Evolutionary conservation across 176 grass and related monocot genomes (phyloP).

Genomic region (Oropetium thomaeum): DNA sequence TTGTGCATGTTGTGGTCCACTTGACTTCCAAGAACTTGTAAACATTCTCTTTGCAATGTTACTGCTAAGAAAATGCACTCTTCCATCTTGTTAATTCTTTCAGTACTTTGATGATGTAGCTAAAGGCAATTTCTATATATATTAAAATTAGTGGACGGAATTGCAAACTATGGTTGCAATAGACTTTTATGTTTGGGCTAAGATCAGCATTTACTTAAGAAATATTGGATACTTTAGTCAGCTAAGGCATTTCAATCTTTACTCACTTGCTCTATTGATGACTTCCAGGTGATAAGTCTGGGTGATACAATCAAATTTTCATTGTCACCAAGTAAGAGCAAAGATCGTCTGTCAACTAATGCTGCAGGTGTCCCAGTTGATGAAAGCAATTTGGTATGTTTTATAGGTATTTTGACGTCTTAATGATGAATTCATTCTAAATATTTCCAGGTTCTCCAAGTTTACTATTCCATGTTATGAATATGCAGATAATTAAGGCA

Average conservation of each 20-base stretch:
- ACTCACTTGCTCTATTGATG: neutral
- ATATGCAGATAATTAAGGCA: slow-evolving; percentile 85
- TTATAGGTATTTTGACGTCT: neutral
- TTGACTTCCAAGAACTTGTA: neutral
- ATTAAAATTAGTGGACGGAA: neutral
- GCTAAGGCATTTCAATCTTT: neutral
- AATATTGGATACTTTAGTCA: slow-evolving; percentile 2
- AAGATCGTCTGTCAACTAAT: slow-evolving; percentile 88
- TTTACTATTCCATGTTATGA: slow-evolving; percentile 31
- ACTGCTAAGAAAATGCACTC: neutral
- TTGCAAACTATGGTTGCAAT: neutral
- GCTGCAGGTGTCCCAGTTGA: slow-evolving; percentile 87
- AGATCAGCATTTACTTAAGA: neutral
- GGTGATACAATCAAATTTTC: slow-evolving; percentile 99
- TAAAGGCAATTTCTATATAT: neutral
- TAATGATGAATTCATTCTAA: slow-evolving; percentile 3
- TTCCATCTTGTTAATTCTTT: neutral
- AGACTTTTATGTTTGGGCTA: neutral
- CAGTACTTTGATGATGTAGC: neutral
- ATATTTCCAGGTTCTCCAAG: slow-evolving; percentile 1
- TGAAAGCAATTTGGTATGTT: slow-evolving; percentile 84
- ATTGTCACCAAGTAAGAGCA: slow-evolving; percentile 83
- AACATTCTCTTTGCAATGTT: slow-evolving; percentile 5
- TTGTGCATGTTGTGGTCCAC: neutral
- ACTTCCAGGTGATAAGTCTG: slow-evolving; percentile 85